A percentile compares a stretch with the other conserved stretches of the same genome.
Evolutionary conservation across 2,329 filamentous ascomycete genomes (phyloP).

Genomic region (Trichoderma sp.): DNA sequence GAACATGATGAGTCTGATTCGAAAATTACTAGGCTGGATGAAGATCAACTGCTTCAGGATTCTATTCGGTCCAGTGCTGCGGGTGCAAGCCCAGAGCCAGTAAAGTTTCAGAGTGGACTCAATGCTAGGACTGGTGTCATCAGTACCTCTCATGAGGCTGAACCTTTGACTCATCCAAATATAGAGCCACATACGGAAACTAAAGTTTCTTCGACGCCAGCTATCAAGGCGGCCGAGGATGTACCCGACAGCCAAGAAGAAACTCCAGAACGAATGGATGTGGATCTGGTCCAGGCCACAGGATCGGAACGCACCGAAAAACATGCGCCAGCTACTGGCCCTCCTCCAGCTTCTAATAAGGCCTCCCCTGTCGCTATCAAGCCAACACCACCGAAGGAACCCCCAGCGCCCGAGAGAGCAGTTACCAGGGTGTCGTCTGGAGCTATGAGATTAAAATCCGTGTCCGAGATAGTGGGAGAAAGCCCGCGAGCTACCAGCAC

Average conservation of each 20-base stretch:
- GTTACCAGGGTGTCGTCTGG: constrained; percentile 69
- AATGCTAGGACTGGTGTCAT: constrained; percentile 4
- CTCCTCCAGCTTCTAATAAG: constrained; percentile 19
- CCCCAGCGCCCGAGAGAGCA: constrained; percentile 46
- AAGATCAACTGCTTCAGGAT: constrained; percentile 46
- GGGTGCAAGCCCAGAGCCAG: constrained; percentile 21
- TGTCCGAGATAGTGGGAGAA: constrained; percentile 67
- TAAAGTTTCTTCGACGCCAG: neutral
- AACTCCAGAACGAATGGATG: constrained; percentile 34
- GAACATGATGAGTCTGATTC: constrained; percentile 3
- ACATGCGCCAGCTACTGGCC: neutral
- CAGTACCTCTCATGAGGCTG: constrained; percentile 8
- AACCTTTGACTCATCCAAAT: neutral
- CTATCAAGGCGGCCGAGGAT: constrained; percentile 31
- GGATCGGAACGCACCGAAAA: constrained; percentile 20
- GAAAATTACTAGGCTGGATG: constrained; percentile 29
- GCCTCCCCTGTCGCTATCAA: neutral
- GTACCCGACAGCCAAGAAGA: constrained; percentile 38
- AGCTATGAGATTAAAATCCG: constrained; percentile 67
- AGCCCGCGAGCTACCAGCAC: constrained; percentile 39
- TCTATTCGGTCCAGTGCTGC: constrained; percentile 34
- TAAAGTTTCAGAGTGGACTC: neutral
- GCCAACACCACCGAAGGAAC: constrained; percentile 22
- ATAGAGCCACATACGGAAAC: neutral
- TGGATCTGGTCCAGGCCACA: constrained; percentile 31